Evolutionary conservation across 2,329 filamentous ascomycete genomes (phyloP), one percentile per base, ranked within the genome.

Genomic region (Neopestalotiopsis rosae): DNA sequence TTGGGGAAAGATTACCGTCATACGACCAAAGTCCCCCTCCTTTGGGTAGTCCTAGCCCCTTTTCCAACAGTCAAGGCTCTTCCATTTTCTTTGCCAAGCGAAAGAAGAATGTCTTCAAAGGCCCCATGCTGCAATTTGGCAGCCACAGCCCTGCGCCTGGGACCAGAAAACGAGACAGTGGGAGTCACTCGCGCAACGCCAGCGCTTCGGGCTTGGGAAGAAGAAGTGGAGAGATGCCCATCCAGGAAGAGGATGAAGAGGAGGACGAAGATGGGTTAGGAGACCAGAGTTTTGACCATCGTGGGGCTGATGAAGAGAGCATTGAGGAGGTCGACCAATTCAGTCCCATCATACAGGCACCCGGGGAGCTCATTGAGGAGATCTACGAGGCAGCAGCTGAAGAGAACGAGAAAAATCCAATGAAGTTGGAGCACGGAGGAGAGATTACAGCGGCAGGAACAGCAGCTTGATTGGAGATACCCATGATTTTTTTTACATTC

Each of bases 31-130:
- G 28, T 71, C 69, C 5, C 49, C 77, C 86, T 68, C 84, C 83
- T 5, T 6, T 40, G 59, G 83, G 85, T 0, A 89, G 87, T 5
- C 86, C 87, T 0, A 90, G 87, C 30, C 90, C 90, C 1, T 88
- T 89, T 68, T 56, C 45, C 28, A 34, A 34, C 62, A 58, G 34
- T 14, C 90, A 90, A 3, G 78, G 76, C 59, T 79, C 79, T 4
- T 79, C 78, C 2, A 86, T 96, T 0, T 84, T 94, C 59, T 97
- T 96, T 76, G 93, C 94, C 1, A 94, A 94, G 77, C 84, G 93
- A 69, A 97, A 95, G 81, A 88, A 92, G 69, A 94, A 90, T 68
- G 79, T 95, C 2, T 96, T 97, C 83, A 95, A 95, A 78, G 94
- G 94, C 0, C 94, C 94, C 0, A 90, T 90, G 80, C 81, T 92